These are phyloP conservation scores for Alternaria postmessia DNA, from an alignment of 2,329 filamentous ascomycete genomes.

Conservation along the genomic window DNA sequence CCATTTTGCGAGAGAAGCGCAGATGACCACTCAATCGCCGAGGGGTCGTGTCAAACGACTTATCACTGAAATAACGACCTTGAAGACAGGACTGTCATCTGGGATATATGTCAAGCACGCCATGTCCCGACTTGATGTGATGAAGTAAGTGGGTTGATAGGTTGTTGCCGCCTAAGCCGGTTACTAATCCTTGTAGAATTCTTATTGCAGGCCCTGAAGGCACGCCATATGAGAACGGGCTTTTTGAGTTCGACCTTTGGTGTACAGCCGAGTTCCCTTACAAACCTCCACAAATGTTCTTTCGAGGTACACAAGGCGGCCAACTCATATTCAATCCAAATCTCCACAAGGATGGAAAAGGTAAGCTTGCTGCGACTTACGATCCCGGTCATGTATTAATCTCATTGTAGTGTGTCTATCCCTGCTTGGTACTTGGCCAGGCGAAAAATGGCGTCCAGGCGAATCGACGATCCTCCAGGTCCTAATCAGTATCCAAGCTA, in stretches of 20 bases:
- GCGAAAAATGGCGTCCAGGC: conserved; percentile 54
- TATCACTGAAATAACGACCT: conserved; percentile 52
- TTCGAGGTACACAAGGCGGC: background rate
- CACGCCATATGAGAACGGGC: conserved; percentile 62
- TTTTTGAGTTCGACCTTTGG: conserved; percentile 63
- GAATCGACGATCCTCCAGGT: conserved; percentile 60
- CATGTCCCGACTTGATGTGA: conserved; percentile 55
- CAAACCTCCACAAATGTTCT: conserved; percentile 45
- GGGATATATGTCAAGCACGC: conserved; percentile 61
- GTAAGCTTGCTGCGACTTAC: conserved; percentile 35
- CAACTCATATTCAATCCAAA: conserved; percentile 23
- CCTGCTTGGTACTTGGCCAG: conserved; percentile 47
- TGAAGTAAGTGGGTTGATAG: conserved; percentile 47
- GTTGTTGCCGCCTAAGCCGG: background rate
- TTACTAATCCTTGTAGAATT: background rate
- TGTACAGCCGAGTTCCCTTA: conserved; percentile 54
- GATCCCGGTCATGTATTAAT: background rate
- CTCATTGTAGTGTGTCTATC: background rate
- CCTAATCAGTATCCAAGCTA: conserved; percentile 62
- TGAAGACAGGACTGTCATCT: conserved; percentile 57
- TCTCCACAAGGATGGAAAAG: conserved; percentile 57
- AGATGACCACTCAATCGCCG: conserved; percentile 11
- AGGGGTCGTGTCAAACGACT: conserved; percentile 56
- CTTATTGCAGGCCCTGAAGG: conserved; percentile 57
- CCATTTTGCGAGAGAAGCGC: background rate